Evolutionary conservation across 2,329 filamentous ascomycete species (phyloP).

Genomic region (Cercospora zeina): DNA sequence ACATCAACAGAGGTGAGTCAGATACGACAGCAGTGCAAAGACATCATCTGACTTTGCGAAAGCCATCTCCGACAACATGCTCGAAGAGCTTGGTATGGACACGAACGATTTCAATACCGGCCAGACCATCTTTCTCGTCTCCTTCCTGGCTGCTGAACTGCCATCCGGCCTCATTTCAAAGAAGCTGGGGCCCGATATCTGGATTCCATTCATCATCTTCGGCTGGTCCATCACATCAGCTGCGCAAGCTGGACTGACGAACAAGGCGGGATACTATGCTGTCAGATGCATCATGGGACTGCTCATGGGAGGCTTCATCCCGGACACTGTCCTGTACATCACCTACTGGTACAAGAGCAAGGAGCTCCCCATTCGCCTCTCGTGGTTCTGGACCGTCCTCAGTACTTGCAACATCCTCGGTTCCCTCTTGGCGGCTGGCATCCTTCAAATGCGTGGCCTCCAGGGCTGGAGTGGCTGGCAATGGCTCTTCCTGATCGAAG

Average conservation of each 20-base stretch:
- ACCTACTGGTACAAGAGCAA: conserved; percentile 37
- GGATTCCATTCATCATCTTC: conserved; percentile 47
- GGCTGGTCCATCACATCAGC: conserved; percentile 48
- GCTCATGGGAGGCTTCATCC: conserved; percentile 42
- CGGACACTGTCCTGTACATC: conserved; percentile 54
- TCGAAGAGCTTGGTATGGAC: conserved; percentile 32
- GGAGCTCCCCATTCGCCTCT: conserved; percentile 47
- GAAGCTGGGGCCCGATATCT: conserved; percentile 49
- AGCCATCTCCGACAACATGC: conserved; percentile 35
- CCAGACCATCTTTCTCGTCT: conserved; percentile 34
- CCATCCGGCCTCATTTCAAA: conserved; percentile 52
- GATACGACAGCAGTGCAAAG: conserved; percentile 40
- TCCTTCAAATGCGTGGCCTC: conserved; percentile 47
- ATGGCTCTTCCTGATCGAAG: conserved; percentile 40
- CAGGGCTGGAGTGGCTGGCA: conserved; percentile 30
- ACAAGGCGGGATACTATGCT: conserved; percentile 41
- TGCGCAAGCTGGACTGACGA: conserved; percentile 34
- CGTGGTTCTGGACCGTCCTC: conserved; percentile 46
- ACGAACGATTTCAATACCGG: conserved; percentile 40
- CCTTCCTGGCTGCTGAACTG: conserved; percentile 43
- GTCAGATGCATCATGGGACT: conserved; percentile 45
- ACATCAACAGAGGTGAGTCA: conserved; percentile 31
- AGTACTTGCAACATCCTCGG: conserved; percentile 37
- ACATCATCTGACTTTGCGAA: conserved; percentile 45
- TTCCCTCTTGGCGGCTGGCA: conserved; percentile 55